Percentiles rank a stretch among this genome's conserved stretches.
phyloP scores from a whole-genome alignment of 805 yeast genomes.

The Lachancea waltii region DNA sequence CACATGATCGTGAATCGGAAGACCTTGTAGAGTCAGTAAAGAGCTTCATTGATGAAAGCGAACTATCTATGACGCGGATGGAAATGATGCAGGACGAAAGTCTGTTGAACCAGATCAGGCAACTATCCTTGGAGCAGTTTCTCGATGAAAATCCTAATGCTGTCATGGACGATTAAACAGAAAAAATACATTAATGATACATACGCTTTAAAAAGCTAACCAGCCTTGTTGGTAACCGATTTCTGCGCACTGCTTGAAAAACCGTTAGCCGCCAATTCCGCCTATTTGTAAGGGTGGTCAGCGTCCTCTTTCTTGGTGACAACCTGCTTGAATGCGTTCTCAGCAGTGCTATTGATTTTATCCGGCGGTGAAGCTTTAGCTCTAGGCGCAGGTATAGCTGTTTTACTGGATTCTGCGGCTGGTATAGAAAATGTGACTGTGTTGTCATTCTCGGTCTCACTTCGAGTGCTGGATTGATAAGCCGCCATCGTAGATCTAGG shows the following conservation, averaged over 20 bases:
- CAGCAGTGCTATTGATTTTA: not conserved
- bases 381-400: not conserved
- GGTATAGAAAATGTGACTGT: constrained; percentile 11
- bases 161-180: constrained; percentile 5
- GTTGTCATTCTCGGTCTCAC: not conserved
- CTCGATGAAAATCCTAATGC: constrained; percentile 18
- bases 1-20: constrained; percentile 28
- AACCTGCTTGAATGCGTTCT: not conserved
- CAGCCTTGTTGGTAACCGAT: too few relatives aligned
- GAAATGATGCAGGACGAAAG: constrained; percentile 31
- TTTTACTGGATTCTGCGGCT: constrained; percentile 8
- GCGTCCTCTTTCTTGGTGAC: not conserved
- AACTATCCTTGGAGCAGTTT: constrained; percentile 29
- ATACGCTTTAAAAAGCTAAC: constrained; percentile 2
- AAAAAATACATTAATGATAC: constrained; percentile 7
- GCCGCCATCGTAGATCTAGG: not conserved
- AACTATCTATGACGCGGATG: constrained; percentile 21
- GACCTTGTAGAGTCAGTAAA: constrained; percentile 35
- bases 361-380: not conserved
- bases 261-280: not conserved
- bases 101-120: constrained; percentile 27
- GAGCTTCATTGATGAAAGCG: constrained; percentile 31
- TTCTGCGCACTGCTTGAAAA: not conserved
- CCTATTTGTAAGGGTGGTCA: not conserved
- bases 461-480: not conserved